Base-by-base conservation (phyloP, 371 early-diverging fungal species). In the Mucor mucedo region DNA sequence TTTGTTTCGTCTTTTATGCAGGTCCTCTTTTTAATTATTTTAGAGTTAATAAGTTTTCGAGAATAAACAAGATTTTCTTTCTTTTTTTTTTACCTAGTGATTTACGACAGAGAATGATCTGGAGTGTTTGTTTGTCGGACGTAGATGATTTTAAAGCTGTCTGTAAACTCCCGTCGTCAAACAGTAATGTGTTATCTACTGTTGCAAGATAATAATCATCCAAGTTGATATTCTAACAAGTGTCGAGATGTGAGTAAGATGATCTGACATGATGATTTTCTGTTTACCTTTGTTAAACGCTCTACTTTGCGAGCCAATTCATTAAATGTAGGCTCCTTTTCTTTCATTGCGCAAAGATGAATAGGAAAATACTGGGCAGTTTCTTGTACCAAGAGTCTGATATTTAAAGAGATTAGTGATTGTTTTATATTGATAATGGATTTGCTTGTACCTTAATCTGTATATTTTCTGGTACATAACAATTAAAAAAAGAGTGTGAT, bases 271-370 rank as follows among this genome's bases (percentile, higher is more conserved):
- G 21, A 21, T 21, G 0, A 1, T 21, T 21, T 21, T 21, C 21
- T 21, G 35, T 35, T 52, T 60, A 68, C 75, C 66, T 70, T 61
- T 49, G 66, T 56, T 30, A 70, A 67, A 44, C 60, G 61, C 55
- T 71, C 65, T 28, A 79, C 70, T 47, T 76, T 72, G 16, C 70
- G 57, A 16, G 69, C 14, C 28, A 79, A 66, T 27, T 79, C 79
- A 33, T 70, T 62, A 66, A 74, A 79, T 40, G 68, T 62, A 27
- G 77, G 74, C 40, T 63, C 42, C 60, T 72, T 70, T 41, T 71
- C 69, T 63, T 76, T 75, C 32, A 76, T 52, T 14, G 70, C 61
- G 55, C 65, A 74, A 30, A 79, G 55, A 57, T 71, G 77, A 16
- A 76, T 52, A n/a, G 76, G 75, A 52, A 72, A 69, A 52, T 58